Evolutionary conservation across 2,329 filamentous ascomycete genomes (phyloP).

Genomic region (Sclerotinia sclerotiorum): DNA sequence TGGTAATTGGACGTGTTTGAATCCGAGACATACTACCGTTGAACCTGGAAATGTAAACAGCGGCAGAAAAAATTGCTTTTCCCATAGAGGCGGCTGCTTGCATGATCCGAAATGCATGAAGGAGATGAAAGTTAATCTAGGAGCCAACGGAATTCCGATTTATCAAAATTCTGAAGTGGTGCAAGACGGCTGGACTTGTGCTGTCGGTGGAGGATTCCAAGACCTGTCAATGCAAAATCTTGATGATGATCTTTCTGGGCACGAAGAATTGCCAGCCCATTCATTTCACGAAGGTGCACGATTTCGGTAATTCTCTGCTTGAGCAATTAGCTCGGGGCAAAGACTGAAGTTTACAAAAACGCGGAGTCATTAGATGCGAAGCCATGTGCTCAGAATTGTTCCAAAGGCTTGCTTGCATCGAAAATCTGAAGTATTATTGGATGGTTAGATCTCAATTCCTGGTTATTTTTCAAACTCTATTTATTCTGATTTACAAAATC

Average conservation of each 20-base stretch:
- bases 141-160: conserved; percentile 27
- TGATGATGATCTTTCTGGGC: not conserved
- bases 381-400: not conserved
- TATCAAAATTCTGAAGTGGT: not conserved
- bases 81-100: conserved; percentile 31
- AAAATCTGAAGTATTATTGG: not conserved
- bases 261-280: not conserved
- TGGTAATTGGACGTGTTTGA: conserved; percentile 41
- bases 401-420: not conserved
- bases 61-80: conserved; percentile 38
- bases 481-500: not conserved
- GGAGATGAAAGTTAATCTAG: conserved; percentile 31
- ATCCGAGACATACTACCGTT: conserved; percentile 36
- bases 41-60: conserved; percentile 35
- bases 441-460: not conserved
- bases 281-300: not conserved
- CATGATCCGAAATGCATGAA: conserved; percentile 37
- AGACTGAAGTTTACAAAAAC: not conserved
- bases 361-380: not conserved
- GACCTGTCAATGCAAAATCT: not conserved
- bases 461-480: not conserved
- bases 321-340: not conserved
- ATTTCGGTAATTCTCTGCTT: not conserved
- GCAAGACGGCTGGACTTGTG: not conserved
- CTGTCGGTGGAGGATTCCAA: not conserved